These are phyloP conservation scores for Scheffersomyces ergatensis DNA, from an alignment of 805 yeast genomes.

Conservation along the genomic window DNA sequence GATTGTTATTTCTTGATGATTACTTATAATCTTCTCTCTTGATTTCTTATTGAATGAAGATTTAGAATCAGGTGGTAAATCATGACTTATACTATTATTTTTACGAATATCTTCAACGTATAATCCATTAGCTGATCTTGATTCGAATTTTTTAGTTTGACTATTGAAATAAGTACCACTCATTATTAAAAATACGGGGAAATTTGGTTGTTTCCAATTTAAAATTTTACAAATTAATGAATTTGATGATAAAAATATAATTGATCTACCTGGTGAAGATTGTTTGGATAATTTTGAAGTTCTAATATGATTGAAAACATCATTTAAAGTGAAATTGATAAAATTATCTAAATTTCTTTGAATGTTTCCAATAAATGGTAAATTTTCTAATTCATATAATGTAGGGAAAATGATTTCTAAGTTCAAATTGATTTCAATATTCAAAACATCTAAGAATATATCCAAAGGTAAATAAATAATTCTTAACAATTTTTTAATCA, in stretches of 20 bases:
- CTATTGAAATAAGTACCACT: conserved; percentile 52
- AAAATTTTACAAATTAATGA: conserved; percentile 88
- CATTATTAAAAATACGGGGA: conserved; percentile 86
- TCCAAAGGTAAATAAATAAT: conserved; percentile 59
- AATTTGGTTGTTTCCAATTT: conserved; percentile 98
- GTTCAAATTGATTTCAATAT: conserved; percentile 61
- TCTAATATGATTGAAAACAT: conserved; percentile 75
- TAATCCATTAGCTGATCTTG: conserved; percentile 40
- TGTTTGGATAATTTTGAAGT: conserved; percentile 25
- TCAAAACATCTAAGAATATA: conserved; percentile 53
- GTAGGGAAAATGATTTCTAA: conserved; percentile 80
- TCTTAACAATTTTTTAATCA: conserved; percentile 43
- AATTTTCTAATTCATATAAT: conserved; percentile 31
- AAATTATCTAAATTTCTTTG: conserved; percentile 62
- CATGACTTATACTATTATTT: neutral
- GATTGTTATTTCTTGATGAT: conserved; percentile 42
- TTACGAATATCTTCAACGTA: conserved; percentile 19
- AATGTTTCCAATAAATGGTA: conserved; percentile 41
- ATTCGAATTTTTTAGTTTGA: conserved; percentile 28
- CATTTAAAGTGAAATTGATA: conserved; percentile 69
- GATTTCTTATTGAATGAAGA: conserved; percentile 5
- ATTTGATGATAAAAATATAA: conserved; percentile 83
- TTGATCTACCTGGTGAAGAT: conserved; percentile 44
- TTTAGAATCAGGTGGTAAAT: neutral
- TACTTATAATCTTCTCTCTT: conserved; percentile 17